Evolutionary conservation across 352 stramenopile genomes (phyloP), one percentile per base, ranked within the genome.

Genomic region (Globisporangium recalcitrans): DNA sequence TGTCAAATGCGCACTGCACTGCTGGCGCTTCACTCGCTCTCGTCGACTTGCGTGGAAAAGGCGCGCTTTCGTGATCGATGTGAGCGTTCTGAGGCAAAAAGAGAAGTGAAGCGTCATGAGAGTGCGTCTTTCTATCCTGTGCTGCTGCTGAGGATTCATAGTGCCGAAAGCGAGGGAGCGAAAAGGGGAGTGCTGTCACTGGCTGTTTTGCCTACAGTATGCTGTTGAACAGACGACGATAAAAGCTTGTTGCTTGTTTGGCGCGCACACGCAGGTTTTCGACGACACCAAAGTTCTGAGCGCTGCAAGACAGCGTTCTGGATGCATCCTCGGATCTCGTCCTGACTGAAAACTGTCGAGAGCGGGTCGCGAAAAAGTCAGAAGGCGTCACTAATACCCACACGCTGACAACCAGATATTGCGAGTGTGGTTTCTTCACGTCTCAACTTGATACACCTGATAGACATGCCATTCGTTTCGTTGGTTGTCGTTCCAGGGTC

Each of bases 71-170:
- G 48, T 16, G 24, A 16, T 53, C 29, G 59, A 27, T 21, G 51
- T 49, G 40, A 36, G 60, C 60, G 34, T 19, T 31, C 51, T 40
- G 40, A 49, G 52, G 60, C 60, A 54, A 65, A 61, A 51, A 32
- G 32, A 29, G 27, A 52, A 65, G 22, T 65, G 60, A 65, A 65
- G 60, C 60, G 60, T 46, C 52, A 65, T 49, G 22, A 40, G 55
- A 34, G 53, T 29, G 26, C 49, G 27, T 54, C 48, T 29, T 54
- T 49, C 42, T 26, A 26, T 49, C 42, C 2, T 29, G 13, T 36
- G 38, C 24, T 29, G 27, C 26, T 52, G 49, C n/a, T 60, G 24
- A 16, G 19, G 1, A 16, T n/a, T 4, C 16, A 36, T 57, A 44
- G 51, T 57, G 51, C 42, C 14, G n/a, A 31, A 61, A 53, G 5